These are phyloP conservation scores for Eucalyptus cladocalyx DNA, from an alignment of 345 rosid genomes.

Conservation along the genomic window DNA sequence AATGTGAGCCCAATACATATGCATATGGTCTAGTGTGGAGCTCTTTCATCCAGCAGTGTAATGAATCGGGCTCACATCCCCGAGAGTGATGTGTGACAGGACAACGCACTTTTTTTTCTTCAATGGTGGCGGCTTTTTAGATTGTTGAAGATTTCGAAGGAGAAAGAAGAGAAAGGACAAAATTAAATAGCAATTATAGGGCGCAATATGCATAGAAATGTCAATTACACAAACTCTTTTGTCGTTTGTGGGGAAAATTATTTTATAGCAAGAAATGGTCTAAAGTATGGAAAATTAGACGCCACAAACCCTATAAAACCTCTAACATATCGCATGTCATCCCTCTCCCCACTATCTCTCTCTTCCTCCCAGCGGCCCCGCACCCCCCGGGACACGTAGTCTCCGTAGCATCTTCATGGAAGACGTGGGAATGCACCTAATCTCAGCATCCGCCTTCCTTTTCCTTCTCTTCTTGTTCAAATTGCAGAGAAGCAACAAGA, in stretches of 20 bases:
- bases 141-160: not conserved
- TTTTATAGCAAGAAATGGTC: not conserved
- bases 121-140: not conserved
- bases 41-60: not conserved
- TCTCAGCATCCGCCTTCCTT: not conserved
- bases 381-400: not conserved
- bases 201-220: no score
- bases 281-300: not conserved
- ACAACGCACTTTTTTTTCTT: not conserved
- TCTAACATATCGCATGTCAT: not conserved
- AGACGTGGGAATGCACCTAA: not conserved
- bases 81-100: not conserved
- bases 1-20: not conserved
- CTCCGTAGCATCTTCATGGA: not conserved
- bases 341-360: not conserved
- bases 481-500: not conserved
- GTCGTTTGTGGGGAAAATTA: not conserved
- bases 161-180: not conserved
- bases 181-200: no score
- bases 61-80: not conserved
- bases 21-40: not conserved
- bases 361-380: not conserved
- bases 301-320: not conserved
- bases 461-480: not conserved
- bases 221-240: not conserved